Evolutionary conservation across 2,329 filamentous ascomycete genomes (phyloP), one percentile per base, ranked within the genome.

Genomic region (Fusarium aywerte): DNA sequence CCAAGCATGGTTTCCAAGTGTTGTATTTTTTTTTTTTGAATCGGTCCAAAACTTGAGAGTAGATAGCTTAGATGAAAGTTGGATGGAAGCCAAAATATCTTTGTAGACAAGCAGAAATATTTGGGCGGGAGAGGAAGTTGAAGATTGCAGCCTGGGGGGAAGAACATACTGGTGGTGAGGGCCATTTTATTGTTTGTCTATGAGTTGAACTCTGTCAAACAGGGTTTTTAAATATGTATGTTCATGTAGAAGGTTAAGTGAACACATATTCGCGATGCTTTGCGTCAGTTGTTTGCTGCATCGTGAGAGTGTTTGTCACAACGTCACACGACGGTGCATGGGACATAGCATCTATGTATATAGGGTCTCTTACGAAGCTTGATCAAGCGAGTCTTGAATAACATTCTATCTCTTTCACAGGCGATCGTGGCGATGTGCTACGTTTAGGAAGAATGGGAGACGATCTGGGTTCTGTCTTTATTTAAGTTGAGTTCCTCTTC

Each of bases 251-350:
- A 13, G 23, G 11, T 21, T 42, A 12, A 18, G 61, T 53, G 40
- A 49, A 32, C 44, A 18, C 10, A 42, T 58, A 21, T 20, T 42
- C 21, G 29, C 21, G 16, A 18, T n/a, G 23, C 7, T 33, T 25
- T 59, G 38, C 21, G 35, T 38, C 35, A 38, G 45, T 64, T 35
- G 59, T 59, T 64, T 59, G 59, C 35, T 38, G 25, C 20, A 23
- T 35, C 27, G 15, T 32, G 3, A n/a, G 21, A 33, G 25, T n/a
- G 40, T 43, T 64, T 64, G 59, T 59, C 52, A 64, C 57, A 20
- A n/a, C 7, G 18, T 38, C 35, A 43, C 27, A 29, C 40, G 44
- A 42, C 33, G 15, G 13, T 21, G 25, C n/a, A 29, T 38, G 23
- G 62, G 29, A 38, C 20, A 18, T n/a, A 36, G 3, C 11, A n/a